Evolutionary conservation across 2,329 filamentous ascomycete species (phyloP).

Genomic region (Helotiales sp.): DNA sequence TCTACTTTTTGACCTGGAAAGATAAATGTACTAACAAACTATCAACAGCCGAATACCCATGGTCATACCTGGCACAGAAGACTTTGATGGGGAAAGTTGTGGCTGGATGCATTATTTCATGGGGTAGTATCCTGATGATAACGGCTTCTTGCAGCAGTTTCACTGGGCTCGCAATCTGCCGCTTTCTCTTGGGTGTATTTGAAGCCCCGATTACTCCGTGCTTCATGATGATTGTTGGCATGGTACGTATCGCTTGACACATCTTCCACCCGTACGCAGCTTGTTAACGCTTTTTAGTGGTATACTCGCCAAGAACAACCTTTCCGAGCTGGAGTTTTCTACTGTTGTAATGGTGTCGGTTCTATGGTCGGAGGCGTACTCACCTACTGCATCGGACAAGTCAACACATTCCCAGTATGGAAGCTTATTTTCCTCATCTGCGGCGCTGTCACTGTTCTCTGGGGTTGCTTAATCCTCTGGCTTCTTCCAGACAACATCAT

Average conservation of each 20-base stretch:
- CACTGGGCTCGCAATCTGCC: constrained; percentile 62
- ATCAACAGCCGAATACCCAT: constrained; percentile 22
- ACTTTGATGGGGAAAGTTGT: constrained; percentile 63
- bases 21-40: not conserved
- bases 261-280: not conserved
- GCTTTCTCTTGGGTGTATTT: constrained; percentile 69
- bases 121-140: constrained; percentile 61
- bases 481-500: constrained; percentile 52
- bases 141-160: constrained; percentile 65
- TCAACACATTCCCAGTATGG: constrained; percentile 45
- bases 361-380: constrained; percentile 61
- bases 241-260: constrained; percentile 43
- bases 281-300: not conserved
- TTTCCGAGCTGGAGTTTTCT: constrained; percentile 64
- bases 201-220: constrained; percentile 64
- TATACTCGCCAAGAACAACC: constrained; percentile 70
- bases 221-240: constrained; percentile 67
- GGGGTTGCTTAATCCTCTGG: constrained; percentile 47
- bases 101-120: constrained; percentile 60
- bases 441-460: constrained; percentile 50
- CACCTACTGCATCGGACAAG: constrained; percentile 52
- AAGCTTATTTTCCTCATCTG: constrained; percentile 52
- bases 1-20: not conserved
- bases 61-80: constrained; percentile 37
- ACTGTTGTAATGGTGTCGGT: constrained; percentile 65